Conservation (phyloP, 1,284 basidiomycete genomes). For the Cryptococcus amylolentus region DNA sequence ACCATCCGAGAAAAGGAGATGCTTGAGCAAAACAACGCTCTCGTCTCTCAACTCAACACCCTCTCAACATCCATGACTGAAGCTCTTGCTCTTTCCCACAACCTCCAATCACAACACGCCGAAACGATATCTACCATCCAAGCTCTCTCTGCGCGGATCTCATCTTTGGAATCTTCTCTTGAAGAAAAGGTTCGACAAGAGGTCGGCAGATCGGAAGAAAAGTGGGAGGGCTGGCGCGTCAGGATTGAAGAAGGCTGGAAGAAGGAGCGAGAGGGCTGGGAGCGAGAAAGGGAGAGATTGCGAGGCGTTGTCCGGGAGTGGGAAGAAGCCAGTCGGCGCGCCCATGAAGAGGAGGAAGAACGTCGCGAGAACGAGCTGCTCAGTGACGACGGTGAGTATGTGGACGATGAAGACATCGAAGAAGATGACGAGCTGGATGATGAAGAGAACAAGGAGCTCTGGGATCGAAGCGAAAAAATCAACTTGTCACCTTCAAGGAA, state of each 20-base stretch:
- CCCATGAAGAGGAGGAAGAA: slow-evolving; percentile 46
- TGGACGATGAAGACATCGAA: slow-evolving; percentile 36
- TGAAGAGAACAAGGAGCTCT: slow-evolving; percentile 6
- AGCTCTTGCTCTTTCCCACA: slow-evolving; percentile 68
- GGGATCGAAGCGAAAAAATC: slow-evolving; percentile 1
- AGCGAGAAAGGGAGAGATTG: slow-evolving; percentile 71
- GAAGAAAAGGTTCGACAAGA: slow-evolving; percentile 53
- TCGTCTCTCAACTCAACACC: slow-evolving; percentile 65
- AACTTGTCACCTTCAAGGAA: neutral
- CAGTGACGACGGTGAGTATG: slow-evolving; percentile 28
- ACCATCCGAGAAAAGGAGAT: slow-evolving; percentile 8
- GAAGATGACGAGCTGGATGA: slow-evolving; percentile 30
- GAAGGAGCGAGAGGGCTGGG: slow-evolving; percentile 74
- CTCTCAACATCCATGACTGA: slow-evolving; percentile 73
- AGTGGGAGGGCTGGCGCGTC: slow-evolving; percentile 62
- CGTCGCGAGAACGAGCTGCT: slow-evolving; percentile 9
- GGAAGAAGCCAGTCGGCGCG: slow-evolving; percentile 59
- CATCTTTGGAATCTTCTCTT: slow-evolving; percentile 51
- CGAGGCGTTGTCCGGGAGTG: slow-evolving; percentile 73
- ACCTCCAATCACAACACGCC: slow-evolving; percentile 72
- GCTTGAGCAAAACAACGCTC: slow-evolving; percentile 57
- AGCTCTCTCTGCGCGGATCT: slow-evolving; percentile 61
- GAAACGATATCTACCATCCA: slow-evolving; percentile 75
- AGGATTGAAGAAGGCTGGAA: slow-evolving; percentile 72
- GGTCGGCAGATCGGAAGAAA: slow-evolving; percentile 60